These are phyloP conservation scores for Hymenoscyphus infarciens DNA, from an alignment of 2,329 filamentous ascomycete genomes.

Conservation along the genomic window DNA sequence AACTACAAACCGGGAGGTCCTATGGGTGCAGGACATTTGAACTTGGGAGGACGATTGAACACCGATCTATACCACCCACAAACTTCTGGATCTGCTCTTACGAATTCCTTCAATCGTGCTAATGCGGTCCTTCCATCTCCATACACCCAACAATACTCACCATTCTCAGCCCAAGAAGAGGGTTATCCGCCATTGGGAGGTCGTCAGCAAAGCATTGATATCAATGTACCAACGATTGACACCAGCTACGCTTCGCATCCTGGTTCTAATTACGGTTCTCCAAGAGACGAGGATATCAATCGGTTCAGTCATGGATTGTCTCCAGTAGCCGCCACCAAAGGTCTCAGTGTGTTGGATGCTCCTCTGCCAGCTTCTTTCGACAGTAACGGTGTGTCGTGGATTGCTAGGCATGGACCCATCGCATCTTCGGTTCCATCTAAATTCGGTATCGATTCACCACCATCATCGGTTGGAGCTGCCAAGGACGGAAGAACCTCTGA, in stretches of 20 bases:
- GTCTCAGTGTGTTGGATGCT: conserved; percentile 86
- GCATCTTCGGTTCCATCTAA: conserved; percentile 90
- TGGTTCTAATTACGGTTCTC: conserved; percentile 72
- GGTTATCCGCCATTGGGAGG: conserved; percentile 37
- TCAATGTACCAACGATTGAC: conserved; percentile 47
- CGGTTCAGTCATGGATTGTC: conserved; percentile 72
- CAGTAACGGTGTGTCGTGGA: conserved; percentile 90
- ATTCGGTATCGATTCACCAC: conserved; percentile 84
- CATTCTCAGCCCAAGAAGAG: conserved; percentile 52
- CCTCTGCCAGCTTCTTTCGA: conserved; percentile 93
- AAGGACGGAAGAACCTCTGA: conserved; percentile 60
- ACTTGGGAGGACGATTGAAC: conserved; percentile 65
- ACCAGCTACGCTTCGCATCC: conserved; percentile 49
- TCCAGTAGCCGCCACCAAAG: conserved; percentile 64
- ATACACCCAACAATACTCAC: conserved; percentile 38
- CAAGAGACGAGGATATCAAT: conserved; percentile 63
- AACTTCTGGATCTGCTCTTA: conserved; percentile 70
- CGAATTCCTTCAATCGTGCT: conserved; percentile 67
- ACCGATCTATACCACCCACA: conserved; percentile 62
- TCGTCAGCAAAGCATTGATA: conserved; percentile 47
- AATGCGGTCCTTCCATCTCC: conserved; percentile 41
- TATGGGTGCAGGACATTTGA: conserved; percentile 54
- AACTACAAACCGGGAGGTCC: conserved; percentile 61
- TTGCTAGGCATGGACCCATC: conserved; percentile 83
- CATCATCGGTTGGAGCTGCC: conserved; percentile 64